phyloP scores from a whole-genome alignment of 805 yeast species.

The Brettanomyces sp. region DNA sequence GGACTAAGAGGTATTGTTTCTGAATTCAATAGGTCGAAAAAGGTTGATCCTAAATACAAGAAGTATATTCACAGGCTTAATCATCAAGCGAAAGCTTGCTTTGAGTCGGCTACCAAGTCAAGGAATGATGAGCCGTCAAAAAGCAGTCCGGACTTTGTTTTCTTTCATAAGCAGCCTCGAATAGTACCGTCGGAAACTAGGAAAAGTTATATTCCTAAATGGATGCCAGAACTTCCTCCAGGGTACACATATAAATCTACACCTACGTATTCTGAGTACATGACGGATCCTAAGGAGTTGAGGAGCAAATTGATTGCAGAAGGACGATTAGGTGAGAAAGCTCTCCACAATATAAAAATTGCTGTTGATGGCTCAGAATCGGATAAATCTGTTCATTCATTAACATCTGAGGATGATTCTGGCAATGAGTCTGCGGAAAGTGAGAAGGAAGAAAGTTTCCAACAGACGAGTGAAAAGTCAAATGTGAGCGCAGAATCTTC shows the following conservation, averaged over 20 bases:
- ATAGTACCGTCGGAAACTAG: constrained; percentile 42
- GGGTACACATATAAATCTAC: constrained; percentile 84
- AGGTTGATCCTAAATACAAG: constrained; percentile 5
- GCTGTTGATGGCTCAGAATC: neutral
- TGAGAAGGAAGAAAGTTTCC: neutral
- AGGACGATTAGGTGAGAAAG: constrained; percentile 70
- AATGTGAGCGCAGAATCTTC: neutral
- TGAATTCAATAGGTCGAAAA: constrained; percentile 23
- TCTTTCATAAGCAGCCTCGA: constrained; percentile 22
- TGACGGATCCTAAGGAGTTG: constrained; percentile 62
- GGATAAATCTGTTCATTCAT: neutral
- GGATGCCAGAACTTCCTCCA: constrained; percentile 88
- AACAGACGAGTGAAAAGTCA: neutral
- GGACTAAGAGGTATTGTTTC: constrained; percentile 29
- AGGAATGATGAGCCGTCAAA: neutral
- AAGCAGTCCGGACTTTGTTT: constrained; percentile 1
- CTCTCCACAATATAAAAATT: constrained; percentile 48
- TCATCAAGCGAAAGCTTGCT: constrained; percentile 7
- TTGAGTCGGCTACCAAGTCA: neutral
- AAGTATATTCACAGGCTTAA: constrained; percentile 4
- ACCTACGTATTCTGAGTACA: constrained; percentile 51
- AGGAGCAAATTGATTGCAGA: constrained; percentile 71
- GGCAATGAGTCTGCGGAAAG: neutral
- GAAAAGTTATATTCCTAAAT: constrained; percentile 35
- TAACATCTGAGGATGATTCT: neutral